Evolutionary conservation across 805 yeast genomes (phyloP).

Genomic region (Suhomyces prunicola): DNA sequence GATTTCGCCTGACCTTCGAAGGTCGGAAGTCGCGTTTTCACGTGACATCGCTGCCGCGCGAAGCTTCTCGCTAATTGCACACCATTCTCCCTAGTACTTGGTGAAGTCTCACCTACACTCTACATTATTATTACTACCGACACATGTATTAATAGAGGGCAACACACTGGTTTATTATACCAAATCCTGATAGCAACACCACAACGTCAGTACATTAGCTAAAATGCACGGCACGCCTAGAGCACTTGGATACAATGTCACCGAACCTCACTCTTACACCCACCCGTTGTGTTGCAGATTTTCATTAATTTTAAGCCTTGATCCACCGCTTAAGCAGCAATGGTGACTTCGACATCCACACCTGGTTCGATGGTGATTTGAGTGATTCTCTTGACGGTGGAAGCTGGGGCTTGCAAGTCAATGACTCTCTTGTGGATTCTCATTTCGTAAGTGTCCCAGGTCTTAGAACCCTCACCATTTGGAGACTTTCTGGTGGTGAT

Average conservation of each 20-base stretch:
- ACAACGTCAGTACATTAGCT: constrained; percentile 48
- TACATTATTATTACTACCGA: constrained; percentile 7
- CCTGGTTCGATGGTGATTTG: constrained; percentile 98
- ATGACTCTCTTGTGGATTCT: constrained; percentile 99
- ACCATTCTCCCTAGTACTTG: no score
- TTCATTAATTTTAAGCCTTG: not conserved
- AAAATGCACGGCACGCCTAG: constrained; percentile 60
- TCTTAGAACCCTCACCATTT: constrained; percentile 99
- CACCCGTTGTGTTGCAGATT: constrained; percentile 1
- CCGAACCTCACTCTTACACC: constrained; percentile 7
- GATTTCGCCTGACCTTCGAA: not conserved
- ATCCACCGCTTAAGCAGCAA: constrained; percentile 61
- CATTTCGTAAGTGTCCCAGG: constrained; percentile 99
- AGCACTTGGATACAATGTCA: constrained; percentile 42
- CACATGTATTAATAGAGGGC: constrained; percentile 7
- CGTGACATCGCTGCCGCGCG: not conserved
- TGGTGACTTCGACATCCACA: constrained; percentile 95
- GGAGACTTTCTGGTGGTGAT: constrained; percentile 99
- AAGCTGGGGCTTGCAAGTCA: constrained; percentile 96
- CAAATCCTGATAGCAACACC: constrained; percentile 62
- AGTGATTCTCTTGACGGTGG: constrained; percentile 90
- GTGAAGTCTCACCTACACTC: no score
- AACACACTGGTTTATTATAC: constrained; percentile 16
- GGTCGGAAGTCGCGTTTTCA: not conserved
- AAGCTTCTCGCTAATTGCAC: not conserved